Percentiles rank a stretch among this genome's conserved stretches.
Conservation (phyloP, 331 rosid species). For the Malus hybrid region DNA sequence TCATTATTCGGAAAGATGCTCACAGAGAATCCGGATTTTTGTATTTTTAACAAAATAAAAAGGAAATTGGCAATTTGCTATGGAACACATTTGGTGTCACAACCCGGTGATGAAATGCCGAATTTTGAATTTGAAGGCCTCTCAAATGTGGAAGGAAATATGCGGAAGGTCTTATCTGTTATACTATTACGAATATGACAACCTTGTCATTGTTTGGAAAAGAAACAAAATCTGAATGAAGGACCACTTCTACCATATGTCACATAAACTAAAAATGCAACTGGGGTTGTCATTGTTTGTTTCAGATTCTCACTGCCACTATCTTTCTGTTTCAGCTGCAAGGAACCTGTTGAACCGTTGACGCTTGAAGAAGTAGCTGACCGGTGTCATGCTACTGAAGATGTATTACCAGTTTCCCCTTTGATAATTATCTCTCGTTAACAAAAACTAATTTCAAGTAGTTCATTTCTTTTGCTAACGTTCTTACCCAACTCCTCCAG, state of each 20-base stretch:
- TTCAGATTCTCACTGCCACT: neutral
- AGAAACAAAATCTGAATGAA: neutral
- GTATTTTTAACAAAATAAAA: neutral
- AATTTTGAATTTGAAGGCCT: neutral
- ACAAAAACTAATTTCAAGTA: neutral
- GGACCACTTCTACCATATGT: slow-evolving; percentile 1
- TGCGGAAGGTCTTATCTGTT: neutral
- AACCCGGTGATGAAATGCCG: neutral
- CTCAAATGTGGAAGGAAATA: neutral
- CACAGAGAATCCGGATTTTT: neutral
- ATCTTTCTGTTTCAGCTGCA: slow-evolving; percentile 53
- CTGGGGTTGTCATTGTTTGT: neutral
- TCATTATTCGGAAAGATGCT: neutral
- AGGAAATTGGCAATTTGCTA: neutral
- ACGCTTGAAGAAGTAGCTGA: slow-evolving; percentile 78
- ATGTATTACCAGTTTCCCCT: slow-evolving; percentile 28
- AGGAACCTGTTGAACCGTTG: slow-evolving; percentile 81
- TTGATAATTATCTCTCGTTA: no score
- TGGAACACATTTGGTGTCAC: slow-evolving; percentile 1
- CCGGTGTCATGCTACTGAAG: slow-evolving; percentile 77
- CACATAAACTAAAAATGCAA: neutral
- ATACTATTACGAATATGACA: neutral
- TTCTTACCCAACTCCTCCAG: slow-evolving; percentile 21
- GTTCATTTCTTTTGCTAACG: slow-evolving; percentile 9
- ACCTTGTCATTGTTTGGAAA: neutral